phyloP scores from a whole-genome alignment of 2,329 filamentous ascomycete species.

The Penicillium sp. region DNA sequence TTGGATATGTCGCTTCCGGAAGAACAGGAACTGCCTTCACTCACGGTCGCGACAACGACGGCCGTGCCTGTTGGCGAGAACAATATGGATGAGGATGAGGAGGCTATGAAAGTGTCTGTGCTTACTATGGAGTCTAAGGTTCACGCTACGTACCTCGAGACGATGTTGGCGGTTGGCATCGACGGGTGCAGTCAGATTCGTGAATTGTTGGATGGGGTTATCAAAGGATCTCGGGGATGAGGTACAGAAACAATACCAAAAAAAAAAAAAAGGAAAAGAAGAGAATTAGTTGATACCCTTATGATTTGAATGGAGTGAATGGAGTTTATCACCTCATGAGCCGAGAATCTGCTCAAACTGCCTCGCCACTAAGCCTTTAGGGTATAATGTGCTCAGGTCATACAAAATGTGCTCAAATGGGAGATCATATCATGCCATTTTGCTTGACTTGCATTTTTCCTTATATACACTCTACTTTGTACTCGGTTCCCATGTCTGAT shows the following conservation, averaged over 20 bases:
- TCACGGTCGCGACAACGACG: constrained; percentile 74
- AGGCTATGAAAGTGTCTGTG: constrained; percentile 64
- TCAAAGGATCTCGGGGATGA: constrained; percentile 54
- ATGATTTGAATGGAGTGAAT: constrained; percentile 4
- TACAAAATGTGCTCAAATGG: neutral
- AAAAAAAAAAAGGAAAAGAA: neutral
- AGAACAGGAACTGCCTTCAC: constrained; percentile 75
- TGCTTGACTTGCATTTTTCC: neutral
- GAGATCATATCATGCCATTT: neutral
- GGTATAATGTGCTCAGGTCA: constrained; percentile 5
- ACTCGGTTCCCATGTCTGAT: neutral
- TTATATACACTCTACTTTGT: neutral
- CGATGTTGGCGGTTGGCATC: constrained; percentile 87
- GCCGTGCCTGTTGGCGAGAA: constrained; percentile 53
- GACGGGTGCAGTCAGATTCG: constrained; percentile 88
- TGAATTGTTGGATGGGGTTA: constrained; percentile 74
- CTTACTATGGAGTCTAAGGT: constrained; percentile 85
- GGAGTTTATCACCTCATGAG: neutral
- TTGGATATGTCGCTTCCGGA: constrained; percentile 47
- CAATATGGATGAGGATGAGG: constrained; percentile 48
- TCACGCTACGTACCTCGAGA: constrained; percentile 76
- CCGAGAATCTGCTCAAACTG: constrained; percentile 9
- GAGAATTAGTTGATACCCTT: constrained; percentile 10
- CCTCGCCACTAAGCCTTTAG: neutral
- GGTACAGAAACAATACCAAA: neutral